Conservation (phyloP, 148 eudicot species). For the Camellia japonica region DNA sequence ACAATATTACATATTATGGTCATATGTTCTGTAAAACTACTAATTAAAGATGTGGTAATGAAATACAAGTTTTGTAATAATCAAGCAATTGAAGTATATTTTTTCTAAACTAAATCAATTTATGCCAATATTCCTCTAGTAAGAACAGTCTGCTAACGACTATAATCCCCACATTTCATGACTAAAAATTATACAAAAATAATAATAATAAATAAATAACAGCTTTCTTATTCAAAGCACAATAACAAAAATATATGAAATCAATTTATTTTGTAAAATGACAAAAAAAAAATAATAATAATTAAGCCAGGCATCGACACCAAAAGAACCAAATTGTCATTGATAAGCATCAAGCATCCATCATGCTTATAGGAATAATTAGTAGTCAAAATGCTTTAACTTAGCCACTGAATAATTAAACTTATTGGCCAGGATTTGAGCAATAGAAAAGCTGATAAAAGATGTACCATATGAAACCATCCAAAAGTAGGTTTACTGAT, state of each 20-base stretch:
- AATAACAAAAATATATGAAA: not conserved
- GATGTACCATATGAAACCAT: constrained; percentile 78
- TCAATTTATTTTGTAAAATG: not conserved
- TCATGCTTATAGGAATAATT: not conserved
- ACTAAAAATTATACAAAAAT: too few relatives aligned
- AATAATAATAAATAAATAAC: too few relatives aligned
- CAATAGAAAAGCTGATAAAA: constrained; percentile 8
- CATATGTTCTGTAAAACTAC: too few relatives aligned
- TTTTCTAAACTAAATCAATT: too few relatives aligned
- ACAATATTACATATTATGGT: too few relatives aligned
- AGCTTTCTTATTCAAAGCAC: not conserved
- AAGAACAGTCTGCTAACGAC: too few relatives aligned
- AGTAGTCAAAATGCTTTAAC: not conserved
- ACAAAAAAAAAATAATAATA: not conserved
- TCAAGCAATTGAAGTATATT: too few relatives aligned
- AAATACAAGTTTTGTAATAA: too few relatives aligned
- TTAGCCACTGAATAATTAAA: not conserved
- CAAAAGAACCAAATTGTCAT: not conserved
- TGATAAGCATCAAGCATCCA: not conserved
- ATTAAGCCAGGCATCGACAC: not conserved
- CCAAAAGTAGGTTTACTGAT: constrained; percentile 79
- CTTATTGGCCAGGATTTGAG: not conserved
- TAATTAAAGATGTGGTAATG: too few relatives aligned
- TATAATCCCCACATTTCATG: too few relatives aligned
- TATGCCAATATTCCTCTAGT: too few relatives aligned